Percentiles rank a stretch among this genome's conserved stretches.
These are phyloP conservation scores for Vicia villosa DNA, from an alignment of 306 rosid species.

Conservation along the genomic window DNA sequence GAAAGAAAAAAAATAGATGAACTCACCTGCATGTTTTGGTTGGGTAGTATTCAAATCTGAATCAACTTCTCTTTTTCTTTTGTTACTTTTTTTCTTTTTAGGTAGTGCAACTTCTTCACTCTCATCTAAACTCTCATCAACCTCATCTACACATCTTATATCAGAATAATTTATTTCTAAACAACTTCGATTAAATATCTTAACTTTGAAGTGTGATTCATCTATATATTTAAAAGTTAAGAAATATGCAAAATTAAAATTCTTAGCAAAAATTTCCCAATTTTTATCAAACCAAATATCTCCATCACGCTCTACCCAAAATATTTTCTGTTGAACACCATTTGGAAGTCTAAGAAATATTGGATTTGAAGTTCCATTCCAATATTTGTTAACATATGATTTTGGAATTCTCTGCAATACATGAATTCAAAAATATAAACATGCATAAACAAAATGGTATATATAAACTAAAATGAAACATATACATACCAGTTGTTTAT, in stretches of 20 bases:
- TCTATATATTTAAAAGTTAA: background rate
- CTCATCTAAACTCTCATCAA: background rate
- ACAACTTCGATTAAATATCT: background rate
- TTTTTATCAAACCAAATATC: background rate
- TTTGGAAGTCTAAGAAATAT: background rate
- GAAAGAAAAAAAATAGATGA: background rate
- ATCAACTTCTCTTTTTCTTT: background rate
- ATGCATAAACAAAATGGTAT: no score
- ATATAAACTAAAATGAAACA: no score
- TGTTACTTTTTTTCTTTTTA: background rate
- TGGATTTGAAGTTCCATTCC: background rate
- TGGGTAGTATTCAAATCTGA: background rate
- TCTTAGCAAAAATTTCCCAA: background rate
- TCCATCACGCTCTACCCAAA: background rate
- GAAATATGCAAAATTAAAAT: background rate
- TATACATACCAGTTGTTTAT: no score
- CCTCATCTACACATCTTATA: background rate
- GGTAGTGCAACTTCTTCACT: background rate
- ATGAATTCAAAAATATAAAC: no score
- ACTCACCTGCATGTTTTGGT: background rate
- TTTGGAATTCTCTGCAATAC: background rate
- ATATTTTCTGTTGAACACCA: background rate
- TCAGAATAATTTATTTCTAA: background rate
- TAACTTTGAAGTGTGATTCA: background rate
- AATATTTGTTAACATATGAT: background rate